A percentile compares a stretch with the other conserved stretches of the same genome.
Conservation (phyloP, 2,329 filamentous ascomycete genomes). For the Penicillium sp. region DNA sequence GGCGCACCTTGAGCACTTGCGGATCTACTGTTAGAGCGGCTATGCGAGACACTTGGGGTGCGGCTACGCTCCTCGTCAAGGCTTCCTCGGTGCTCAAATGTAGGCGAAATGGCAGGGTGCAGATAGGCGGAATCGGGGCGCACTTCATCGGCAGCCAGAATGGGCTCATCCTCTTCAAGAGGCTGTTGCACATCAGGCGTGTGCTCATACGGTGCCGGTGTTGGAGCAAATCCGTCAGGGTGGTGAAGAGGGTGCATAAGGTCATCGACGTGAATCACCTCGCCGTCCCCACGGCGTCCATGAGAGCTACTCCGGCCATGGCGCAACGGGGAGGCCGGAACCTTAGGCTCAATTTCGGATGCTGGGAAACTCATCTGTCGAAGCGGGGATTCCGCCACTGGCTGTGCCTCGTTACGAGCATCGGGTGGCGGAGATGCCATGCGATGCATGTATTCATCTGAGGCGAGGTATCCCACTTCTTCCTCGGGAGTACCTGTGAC, state of each 20-base stretch:
- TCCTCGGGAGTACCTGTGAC: slow-evolving; percentile 81
- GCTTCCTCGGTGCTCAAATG: slow-evolving; percentile 67
- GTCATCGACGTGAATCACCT: slow-evolving; percentile 79
- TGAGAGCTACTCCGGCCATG: slow-evolving; percentile 24
- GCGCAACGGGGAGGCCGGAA: slow-evolving; percentile 19
- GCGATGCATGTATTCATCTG: slow-evolving; percentile 80
- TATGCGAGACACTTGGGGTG: slow-evolving; percentile 63
- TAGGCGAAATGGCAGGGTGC: slow-evolving; percentile 81
- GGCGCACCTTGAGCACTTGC: slow-evolving; percentile 66
- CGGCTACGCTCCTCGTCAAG: slow-evolving; percentile 60
- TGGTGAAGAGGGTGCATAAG: slow-evolving; percentile 54
- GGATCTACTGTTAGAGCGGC: slow-evolving; percentile 69
- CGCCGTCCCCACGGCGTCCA: slow-evolving; percentile 29
- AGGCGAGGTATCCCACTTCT: slow-evolving; percentile 86
- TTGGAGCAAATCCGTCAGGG: slow-evolving; percentile 57
- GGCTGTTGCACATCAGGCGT: slow-evolving; percentile 53
- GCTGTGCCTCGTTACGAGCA: slow-evolving; percentile 51
- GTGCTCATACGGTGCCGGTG: slow-evolving; percentile 58
- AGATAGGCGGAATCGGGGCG: slow-evolving; percentile 70
- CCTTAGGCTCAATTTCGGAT: slow-evolving; percentile 52
- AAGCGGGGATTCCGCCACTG: slow-evolving; percentile 58
- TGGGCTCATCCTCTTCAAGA: slow-evolving; percentile 72
- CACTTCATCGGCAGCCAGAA: slow-evolving; percentile 87
- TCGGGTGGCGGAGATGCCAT: slow-evolving; percentile 68
- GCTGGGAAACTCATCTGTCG: slow-evolving; percentile 58